A percentile compares a stretch with the other conserved stretches of the same genome.
Evolutionary conservation across 441 rosid species (phyloP).

Genomic region (Kokia cookei): DNA sequence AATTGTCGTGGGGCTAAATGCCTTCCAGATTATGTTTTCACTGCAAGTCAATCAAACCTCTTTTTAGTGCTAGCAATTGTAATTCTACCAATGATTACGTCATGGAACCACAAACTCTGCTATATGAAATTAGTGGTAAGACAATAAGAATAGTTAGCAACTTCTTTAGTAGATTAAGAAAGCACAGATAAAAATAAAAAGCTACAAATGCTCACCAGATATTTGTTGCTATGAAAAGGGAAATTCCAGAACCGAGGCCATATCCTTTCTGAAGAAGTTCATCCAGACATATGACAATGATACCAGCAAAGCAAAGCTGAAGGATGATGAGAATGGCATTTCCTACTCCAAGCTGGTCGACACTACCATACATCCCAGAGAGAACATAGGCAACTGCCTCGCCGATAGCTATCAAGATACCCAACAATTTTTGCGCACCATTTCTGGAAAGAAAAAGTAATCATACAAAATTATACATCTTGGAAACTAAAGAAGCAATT

Average conservation of each 20-base stretch:
- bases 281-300: conserved; percentile 83
- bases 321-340: conserved; percentile 86
- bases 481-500: not conserved
- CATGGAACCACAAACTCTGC: not conserved
- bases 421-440: conserved; percentile 84
- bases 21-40: conserved; percentile 92
- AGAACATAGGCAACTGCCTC: conserved; percentile 93
- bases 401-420: conserved; percentile 79
- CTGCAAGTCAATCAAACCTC: conserved; percentile 24
- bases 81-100: not conserved
- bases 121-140: not conserved
- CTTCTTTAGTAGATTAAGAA: not conserved
- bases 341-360: conserved; percentile 84
- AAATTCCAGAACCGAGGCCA: conserved; percentile 91
- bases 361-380: conserved; percentile 91
- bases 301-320: conserved; percentile 90
- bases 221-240: conserved; percentile 94
- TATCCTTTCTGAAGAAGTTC: conserved; percentile 93
- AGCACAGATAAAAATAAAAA: not conserved
- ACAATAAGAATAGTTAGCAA: not conserved
- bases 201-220: conserved; percentile 51
- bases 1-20: conserved; percentile 92
- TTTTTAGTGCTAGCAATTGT: not conserved
- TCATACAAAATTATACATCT: not conserved
- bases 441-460: conserved; percentile 30